Evolutionary conservation across 257 asterid genomes (phyloP).

Genomic region (Nyctanthes arbortristis): DNA sequence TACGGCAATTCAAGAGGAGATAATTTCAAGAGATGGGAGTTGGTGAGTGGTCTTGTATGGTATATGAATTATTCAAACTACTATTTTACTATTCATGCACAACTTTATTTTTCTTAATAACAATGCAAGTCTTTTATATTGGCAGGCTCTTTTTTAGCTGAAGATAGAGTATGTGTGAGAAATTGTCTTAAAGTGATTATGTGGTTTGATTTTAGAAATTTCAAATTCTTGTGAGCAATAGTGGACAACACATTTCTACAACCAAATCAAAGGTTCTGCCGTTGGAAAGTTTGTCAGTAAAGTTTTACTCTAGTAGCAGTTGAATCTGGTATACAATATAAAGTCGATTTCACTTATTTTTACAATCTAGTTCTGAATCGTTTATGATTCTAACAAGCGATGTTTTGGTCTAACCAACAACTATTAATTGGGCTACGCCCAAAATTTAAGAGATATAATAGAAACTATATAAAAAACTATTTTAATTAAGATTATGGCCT

Average conservation of each 20-base stretch:
- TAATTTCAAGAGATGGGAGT: conserved; percentile 78
- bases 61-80: neutral
- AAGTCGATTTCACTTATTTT: neutral
- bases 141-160: neutral
- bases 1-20: conserved; percentile 84
- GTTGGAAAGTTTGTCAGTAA: neutral
- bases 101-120: neutral
- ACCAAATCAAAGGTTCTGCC: neutral
- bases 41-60: conserved; percentile 51
- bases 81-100: conserved; percentile 3
- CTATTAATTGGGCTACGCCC: neutral
- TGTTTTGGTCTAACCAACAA: neutral
- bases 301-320: too few species aligned
- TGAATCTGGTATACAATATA: neutral
- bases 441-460: neutral
- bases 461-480: neutral
- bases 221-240: neutral
- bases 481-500: neutral
- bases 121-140: conserved; percentile 11
- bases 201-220: neutral
- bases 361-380: neutral
- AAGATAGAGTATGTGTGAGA: neutral
- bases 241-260: neutral
- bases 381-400: neutral
- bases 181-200: conserved; percentile 1